Evolutionary conservation across 768 basidiomycete genomes (phyloP), one percentile per base, ranked within the genome.

Genomic region (Phlebiopsis gigantea): DNA sequence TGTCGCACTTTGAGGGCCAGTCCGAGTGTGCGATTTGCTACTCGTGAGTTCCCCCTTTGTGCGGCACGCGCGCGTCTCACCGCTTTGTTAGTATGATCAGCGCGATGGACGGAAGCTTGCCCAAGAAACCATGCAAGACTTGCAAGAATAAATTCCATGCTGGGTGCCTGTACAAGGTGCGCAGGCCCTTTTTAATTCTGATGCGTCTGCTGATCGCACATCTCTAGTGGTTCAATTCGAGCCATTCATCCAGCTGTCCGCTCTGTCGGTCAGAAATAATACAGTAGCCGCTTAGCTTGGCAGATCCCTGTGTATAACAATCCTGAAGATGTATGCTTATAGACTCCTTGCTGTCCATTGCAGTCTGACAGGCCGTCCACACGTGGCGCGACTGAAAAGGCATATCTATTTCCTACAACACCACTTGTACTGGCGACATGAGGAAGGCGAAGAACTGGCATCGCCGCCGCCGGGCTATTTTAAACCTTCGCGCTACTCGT

Each of bases 1-100:
- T 84, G 0, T 78, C 90, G 19, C 93, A 98, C 69, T 99, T 98
- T 65, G 92, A 96, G 61, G 96, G 96, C 5, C 88, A 94, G 68
- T 90, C 90, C 2, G 93, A 96, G 63, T 99, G 97, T 70, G 92
- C 96, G 0, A 98, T 99, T 58, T 96, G 93, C 66, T 96, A 95
- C 69, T 92, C 90, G 88, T 93, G 64, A 66, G 88, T 66, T 6
- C 10, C 56, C 19, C 17, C 9, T 15, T 5, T 28, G 48, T 48
- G 21, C 51, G 8, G 47, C n/a, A n/a, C n/a, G n/a, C n/a, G n/a
- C n/a, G n/a, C n/a, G n/a, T n/a, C n/a, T n/a, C n/a, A n/a, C n/a
- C n/a, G n/a, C n/a, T n/a, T n/a, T n/a, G n/a, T 8, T 71, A 95
- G 93, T 4, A 91, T 98, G 61, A 93, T 98, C 66, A 92, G 87